Percentiles rank a stretch among this genome's conserved stretches.
phyloP scores from a whole-genome alignment of 345 rosid genomes.

The Tarenaya hassleriana region DNA sequence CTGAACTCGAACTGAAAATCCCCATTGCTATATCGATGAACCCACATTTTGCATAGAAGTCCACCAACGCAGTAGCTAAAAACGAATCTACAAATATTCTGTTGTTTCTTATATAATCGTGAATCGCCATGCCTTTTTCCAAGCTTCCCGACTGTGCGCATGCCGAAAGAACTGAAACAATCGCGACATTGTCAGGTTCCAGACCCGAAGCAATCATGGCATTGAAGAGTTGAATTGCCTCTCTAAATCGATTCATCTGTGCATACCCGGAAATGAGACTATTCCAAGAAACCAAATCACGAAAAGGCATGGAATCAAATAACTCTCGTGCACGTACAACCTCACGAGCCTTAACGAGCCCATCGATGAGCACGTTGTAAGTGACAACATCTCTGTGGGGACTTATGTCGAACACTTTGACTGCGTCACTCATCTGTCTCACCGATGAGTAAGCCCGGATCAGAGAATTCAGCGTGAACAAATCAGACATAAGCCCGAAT shows the following conservation, averaged over 20 bases:
- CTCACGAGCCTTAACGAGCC: conserved; percentile 49
- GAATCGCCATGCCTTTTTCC: conserved; percentile 48
- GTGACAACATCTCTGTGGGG: conserved; percentile 49
- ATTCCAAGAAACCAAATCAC: conserved; percentile 67
- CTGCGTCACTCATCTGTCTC: conserved; percentile 26
- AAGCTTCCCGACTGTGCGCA: conserved; percentile 59
- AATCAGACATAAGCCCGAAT: conserved; percentile 48
- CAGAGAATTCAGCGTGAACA: conserved; percentile 49
- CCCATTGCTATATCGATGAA: conserved; percentile 39
- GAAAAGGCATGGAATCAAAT: conserved; percentile 50
- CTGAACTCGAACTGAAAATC: conserved; percentile 38
- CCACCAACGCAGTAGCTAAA: conserved; percentile 60
- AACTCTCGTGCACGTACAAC: conserved; percentile 38
- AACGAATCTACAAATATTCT: conserved; percentile 42
- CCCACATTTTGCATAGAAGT: conserved; percentile 65
- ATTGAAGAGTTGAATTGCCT: conserved; percentile 45
- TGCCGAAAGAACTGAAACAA: conserved; percentile 78
- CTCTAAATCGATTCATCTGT: conserved; percentile 29
- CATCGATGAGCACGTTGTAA: conserved; percentile 52
- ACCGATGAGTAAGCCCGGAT: conserved; percentile 27
- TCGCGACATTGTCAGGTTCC: conserved; percentile 44
- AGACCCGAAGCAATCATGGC: conserved; percentile 38
- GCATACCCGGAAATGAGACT: conserved; percentile 61
- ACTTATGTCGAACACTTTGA: conserved; percentile 45
- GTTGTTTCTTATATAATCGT: conserved; percentile 31